These are phyloP conservation scores for Babesia ovata DNA, from an alignment of 169 alveolate genomes.

Conservation along the genomic window DNA sequence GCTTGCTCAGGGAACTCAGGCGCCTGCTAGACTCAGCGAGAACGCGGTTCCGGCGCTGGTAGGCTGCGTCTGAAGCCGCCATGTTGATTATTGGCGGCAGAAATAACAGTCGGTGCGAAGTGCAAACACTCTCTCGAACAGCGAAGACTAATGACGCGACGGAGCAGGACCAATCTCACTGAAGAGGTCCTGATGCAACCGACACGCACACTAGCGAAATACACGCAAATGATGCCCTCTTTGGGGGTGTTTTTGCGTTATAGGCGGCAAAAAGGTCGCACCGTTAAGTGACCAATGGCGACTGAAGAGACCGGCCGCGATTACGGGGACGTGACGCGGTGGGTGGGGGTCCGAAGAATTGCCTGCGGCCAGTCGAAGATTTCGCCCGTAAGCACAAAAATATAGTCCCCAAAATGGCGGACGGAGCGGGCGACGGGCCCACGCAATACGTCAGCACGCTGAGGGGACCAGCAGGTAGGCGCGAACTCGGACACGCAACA, in stretches of 20 bases:
- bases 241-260: too few species aligned
- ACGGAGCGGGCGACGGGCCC: slow-evolving; percentile 11
- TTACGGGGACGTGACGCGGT: neutral
- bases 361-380: neutral
- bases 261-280: too few species aligned
- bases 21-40: slow-evolving; percentile 50
- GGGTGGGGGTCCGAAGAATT: neutral
- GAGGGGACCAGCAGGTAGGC: slow-evolving; percentile 24
- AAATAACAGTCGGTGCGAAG: neutral
- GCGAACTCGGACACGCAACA: neutral
- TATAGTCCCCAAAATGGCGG: slow-evolving; percentile 1
- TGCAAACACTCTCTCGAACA: neutral
- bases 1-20: slow-evolving; percentile 50
- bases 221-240: neutral
- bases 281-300: too few species aligned
- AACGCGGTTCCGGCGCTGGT: slow-evolving; percentile 62
- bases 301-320: neutral
- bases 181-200: neutral
- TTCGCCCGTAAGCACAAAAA: neutral
- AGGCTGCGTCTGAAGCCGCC: slow-evolving; percentile 53
- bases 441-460: slow-evolving; percentile 34
- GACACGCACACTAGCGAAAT: neutral
- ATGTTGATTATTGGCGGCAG: neutral
- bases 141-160: too few species aligned
- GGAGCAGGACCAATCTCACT: neutral